A percentile compares a stretch with the other conserved stretches of the same genome.
phyloP scores from a whole-genome alignment of 345 rosid species.

The Eucalyptus viminalis region DNA sequence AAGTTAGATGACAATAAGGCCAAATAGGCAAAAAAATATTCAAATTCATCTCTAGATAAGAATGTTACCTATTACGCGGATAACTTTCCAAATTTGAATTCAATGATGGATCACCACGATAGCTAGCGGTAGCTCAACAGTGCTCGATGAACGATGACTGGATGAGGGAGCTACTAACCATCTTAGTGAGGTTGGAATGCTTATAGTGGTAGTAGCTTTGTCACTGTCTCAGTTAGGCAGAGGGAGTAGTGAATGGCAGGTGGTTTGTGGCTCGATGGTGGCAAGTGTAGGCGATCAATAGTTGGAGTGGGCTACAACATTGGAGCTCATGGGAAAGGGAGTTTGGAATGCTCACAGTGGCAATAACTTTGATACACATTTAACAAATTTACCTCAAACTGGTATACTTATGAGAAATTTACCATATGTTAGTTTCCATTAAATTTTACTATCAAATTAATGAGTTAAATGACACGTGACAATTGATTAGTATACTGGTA shows the following conservation, averaged over 20 bases:
- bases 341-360: not conserved
- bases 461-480: not conserved
- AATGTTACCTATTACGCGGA: too few species aligned
- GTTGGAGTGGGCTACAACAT: not conserved
- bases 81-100: too few species aligned
- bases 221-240: not conserved
- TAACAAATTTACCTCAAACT: too few species aligned
- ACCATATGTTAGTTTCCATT: fast-evolving
- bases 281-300: not conserved
- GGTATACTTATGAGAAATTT: too few species aligned
- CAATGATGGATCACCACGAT: too few species aligned
- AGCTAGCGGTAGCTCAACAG: fast-evolving
- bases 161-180: not conserved
- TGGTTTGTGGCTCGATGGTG: not conserved
- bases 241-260: not conserved
- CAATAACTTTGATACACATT: fast-evolving
- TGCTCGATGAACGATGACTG: not conserved
- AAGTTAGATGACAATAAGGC: not conserved
- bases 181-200: not conserved
- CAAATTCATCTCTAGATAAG: too few species aligned
- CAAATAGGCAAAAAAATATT: not conserved
- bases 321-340: not conserved
- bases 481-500: fast-evolving
- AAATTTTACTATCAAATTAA: too few species aligned
- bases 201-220: not conserved